A percentile compares a stretch with the other conserved stretches of the same genome.
phyloP scores from a whole-genome alignment of 768 basidiomycete genomes.

The Paxillus rubicundulus region DNA sequence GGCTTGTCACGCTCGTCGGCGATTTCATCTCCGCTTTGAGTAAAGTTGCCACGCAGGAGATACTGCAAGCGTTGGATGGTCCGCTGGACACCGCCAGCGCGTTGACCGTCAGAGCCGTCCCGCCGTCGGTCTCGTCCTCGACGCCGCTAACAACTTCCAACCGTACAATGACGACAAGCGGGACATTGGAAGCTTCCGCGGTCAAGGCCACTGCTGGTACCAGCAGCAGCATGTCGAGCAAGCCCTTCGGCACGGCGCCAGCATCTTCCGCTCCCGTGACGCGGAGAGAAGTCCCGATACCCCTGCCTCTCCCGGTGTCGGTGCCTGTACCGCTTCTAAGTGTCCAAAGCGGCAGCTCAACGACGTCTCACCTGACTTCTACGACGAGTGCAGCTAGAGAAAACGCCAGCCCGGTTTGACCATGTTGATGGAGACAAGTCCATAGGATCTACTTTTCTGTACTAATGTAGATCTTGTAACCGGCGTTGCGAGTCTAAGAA shows the following conservation, averaged over 20 bases:
- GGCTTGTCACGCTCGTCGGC: not conserved
- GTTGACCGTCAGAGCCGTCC: slow-evolving; percentile 7
- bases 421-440: not conserved
- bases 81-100: not conserved
- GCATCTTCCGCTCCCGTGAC: not conserved
- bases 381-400: not conserved
- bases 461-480: slow-evolving; percentile 13
- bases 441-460: slow-evolving; percentile 1
- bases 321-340: too few species aligned
- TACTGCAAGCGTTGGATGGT: too few species aligned
- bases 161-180: slow-evolving; percentile 1
- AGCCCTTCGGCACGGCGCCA: not conserved
- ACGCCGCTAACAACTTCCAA: not conserved
- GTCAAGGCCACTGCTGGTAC: not conserved
- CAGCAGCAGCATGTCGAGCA: not conserved
- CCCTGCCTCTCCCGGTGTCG: not conserved
- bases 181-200: not conserved
- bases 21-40: too few species aligned
- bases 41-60: too few species aligned
- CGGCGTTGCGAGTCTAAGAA: slow-evolving; percentile 16
- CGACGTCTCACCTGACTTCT: not conserved
- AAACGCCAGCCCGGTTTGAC: not conserved
- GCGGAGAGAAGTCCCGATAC: slow-evolving; percentile 12
- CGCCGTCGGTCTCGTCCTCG: not conserved
- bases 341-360: not conserved